Percentiles rank a stretch among this genome's conserved stretches.
phyloP scores from a whole-genome alignment of 2,329 filamentous ascomycete genomes.

The Aureobasidium uvarum region DNA sequence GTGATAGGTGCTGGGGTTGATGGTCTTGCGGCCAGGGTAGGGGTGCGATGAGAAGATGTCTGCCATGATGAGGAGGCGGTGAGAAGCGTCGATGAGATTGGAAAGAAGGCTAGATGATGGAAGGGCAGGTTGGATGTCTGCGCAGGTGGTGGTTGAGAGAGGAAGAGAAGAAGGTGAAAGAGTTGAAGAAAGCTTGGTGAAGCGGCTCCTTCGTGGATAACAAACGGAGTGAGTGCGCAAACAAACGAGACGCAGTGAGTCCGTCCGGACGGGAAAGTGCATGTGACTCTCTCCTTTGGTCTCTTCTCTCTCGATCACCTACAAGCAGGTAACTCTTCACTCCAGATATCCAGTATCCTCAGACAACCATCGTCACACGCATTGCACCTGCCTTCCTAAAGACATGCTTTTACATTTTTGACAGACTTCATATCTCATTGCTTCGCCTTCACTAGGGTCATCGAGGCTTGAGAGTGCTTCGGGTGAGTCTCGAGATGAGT shows the following conservation, averaged over 20 bases:
- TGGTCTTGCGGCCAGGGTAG: conserved; percentile 11
- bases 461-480: not conserved
- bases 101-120: not conserved
- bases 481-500: not conserved
- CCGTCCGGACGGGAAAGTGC: not conserved
- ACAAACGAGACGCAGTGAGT: not conserved
- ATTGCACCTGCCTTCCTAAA: not conserved
- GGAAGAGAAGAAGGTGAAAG: not conserved
- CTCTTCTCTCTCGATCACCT: not conserved
- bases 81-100: not conserved
- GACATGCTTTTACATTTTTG: not conserved
- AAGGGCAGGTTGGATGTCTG: not conserved
- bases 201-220: not conserved
- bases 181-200: not conserved
- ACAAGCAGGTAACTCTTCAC: not conserved
- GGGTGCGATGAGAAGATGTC: conserved; percentile 25
- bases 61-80: not conserved
- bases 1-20: not conserved
- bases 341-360: not conserved
- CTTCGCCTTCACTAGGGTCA: not conserved
- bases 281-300: not conserved
- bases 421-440: not conserved
- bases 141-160: not conserved
- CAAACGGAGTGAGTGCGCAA: conserved; percentile 14
- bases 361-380: not conserved